Evolutionary conservation across 2,329 filamentous ascomycete genomes (phyloP), one percentile per base, ranked within the genome.

Genomic region (Monilinia fructicola): DNA sequence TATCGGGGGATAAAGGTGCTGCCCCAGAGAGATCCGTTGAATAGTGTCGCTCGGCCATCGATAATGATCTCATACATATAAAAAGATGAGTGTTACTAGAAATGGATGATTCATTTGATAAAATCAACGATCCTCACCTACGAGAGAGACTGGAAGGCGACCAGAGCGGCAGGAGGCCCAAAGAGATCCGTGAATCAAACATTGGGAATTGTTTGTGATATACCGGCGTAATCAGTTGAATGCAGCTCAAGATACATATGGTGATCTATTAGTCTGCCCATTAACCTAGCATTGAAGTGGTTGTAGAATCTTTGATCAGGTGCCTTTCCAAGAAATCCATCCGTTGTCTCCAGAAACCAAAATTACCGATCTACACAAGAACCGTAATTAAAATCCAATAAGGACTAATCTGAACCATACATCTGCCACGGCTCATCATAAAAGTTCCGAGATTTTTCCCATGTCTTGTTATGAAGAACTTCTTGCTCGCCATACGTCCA

Each of bases 281-380:
- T 21, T 0, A 11, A 16, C 59, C 59, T 2, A 48, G 48, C 21
- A 62, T 31, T 26, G 28, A 1, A 7, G 18, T 44, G 7, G 23
- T 16, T 4, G 3, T 2, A 18, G 59, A 35, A 46, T 61, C 62
- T 23, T 70, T 61, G 40, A 67, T 23, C 38, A 69, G 40, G 0
- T 16, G 5, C 67, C 68, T 68, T 56, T 0, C 68, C 68, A 3
- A 48, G 46, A 52, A 18, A 68, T 14, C 52, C 5, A 58, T 69
- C 65, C 21, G 38, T 63, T 7, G 18, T 40, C 6, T 64, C 62
- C 14, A 31, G n/a, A 1, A 50, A 40, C 58, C 50, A 68, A 9
- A 70, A 58, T 5, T 54, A 7, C 69, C 69, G 68, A 52, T 70
- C 42, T 16, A 55, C 16, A 52, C 44, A 11, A 16, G 66, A 64